Evolutionary conservation across 2,329 filamentous ascomycete species (phyloP), one percentile per base, ranked within the genome.

Genomic region (Pseudocercospora eumusae): DNA sequence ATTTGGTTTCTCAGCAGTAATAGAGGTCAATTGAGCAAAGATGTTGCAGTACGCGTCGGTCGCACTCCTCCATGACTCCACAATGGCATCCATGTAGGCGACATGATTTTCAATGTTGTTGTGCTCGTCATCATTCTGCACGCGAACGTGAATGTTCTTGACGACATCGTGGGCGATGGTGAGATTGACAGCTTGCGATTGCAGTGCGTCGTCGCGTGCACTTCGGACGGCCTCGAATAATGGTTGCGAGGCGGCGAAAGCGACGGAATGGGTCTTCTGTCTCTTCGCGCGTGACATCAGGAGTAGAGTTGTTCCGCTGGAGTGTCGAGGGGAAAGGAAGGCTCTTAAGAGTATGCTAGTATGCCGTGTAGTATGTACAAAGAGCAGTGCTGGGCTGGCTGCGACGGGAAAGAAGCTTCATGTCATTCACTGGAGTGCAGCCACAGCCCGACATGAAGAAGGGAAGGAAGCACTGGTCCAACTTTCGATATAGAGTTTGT

Each of bases 221-320:
- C 59, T 63, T n/a, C 64, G 60, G 5, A 74, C 66, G 15, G 68
- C 66, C 57, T 70, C 64, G 64, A 71, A 73, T 33, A 74, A 60
- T 20, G 69, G 70, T 59, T 74, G 71, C 2, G 69, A 72, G 4
- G 70, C 71, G 25, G 66, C 65, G 40, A 72, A 73, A 15, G 71
- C 72, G 11, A 71, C 71, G 66, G 44, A 61, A 36, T 45, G 65
- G 61, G 27, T 65, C 60, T 67, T 66, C 13, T 61, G 61, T 13
- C 62, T 47, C 58, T 67, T 66, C 27, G 56, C 52, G 57, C 53
- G 59, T n/a, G 64, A 52, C 64, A 67, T 68, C n/a, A n/a, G 55
- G 53, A 8, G 15, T 13, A 15, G 15, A 11, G 8, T 15, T 40
- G 13, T 18, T 40, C 1, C 6, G 36, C 36, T 40, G 15, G 36